Base-by-base conservation (phyloP, 179 eudicot genomes). In the Beta lomatogona region DNA sequence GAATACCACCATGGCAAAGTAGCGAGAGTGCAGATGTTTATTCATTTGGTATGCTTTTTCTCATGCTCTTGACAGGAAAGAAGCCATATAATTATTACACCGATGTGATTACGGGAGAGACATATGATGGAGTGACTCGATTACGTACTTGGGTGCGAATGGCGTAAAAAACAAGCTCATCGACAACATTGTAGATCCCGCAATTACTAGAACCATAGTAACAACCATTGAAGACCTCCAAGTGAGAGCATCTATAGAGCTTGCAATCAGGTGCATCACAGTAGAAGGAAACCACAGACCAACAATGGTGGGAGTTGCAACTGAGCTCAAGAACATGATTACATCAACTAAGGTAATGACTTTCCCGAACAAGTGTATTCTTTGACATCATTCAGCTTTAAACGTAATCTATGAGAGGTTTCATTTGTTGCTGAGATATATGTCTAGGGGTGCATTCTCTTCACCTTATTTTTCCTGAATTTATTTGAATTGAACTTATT, bases 301-400 rank as follows among this genome's bases (percentile, higher is more conserved):
- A 19, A 46, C 57, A 4, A 50, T 72, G 76, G 58, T 21, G 14
- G 76, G 50, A 1, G 76, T 72, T 50, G 18, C 76, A 4, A 25
- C 31, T 72, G 16, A 72, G 58, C 76, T 72, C 6, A 50, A 72
- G 16, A 72, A 72, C 31, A 70, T 70, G 50, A 52, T 72, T 0
- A 14, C 18, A 10, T 22, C 44, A 1, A 4, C 18, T 3, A 7
- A 13, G 0, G 0, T 22, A 18, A 60, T n/a, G 25, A 6, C 65
- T 18, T 4, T 22, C 25, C 5, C 28, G 1, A 60, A 11, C 9
- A 52, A 11, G 10, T 52, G 12, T 52, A 52, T 7, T 8, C 1
- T 52, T 7, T 52, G 9, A 52, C 55, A 52, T 7, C 12, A 52
- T 52, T 52, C 55, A 52, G 55, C 55, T 52, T 11, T 52, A 36